Conservation (phyloP, 1,284 basidiomycete genomes). For the Stygiomarasmius scandens region DNA sequence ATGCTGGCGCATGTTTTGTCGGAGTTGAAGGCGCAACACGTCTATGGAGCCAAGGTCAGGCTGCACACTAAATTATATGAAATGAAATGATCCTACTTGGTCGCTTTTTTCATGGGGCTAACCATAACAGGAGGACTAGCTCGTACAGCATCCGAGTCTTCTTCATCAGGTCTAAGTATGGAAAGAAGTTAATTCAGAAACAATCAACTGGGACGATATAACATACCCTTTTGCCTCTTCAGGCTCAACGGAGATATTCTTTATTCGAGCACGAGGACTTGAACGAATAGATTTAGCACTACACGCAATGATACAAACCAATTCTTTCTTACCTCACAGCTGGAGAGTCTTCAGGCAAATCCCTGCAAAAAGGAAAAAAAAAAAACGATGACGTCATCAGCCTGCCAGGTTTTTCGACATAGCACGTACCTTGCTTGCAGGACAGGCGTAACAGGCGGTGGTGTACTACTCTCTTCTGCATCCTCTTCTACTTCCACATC, state of each 20-base stretch:
- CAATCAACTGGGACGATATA: background rate
- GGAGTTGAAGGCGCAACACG: constrained; percentile 6
- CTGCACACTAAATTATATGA: background rate
- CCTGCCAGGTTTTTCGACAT: too few species aligned
- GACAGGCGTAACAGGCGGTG: constrained; percentile 22
- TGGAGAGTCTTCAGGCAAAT: background rate
- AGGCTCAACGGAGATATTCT: background rate
- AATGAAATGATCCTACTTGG: constrained; percentile 9
- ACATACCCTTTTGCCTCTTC: background rate
- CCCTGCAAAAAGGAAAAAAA: background rate
- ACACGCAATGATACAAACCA: background rate
- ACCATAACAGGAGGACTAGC: background rate
- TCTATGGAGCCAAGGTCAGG: background rate
- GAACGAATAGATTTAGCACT: too few species aligned
- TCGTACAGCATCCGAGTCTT: background rate
- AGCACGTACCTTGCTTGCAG: constrained; percentile 1
- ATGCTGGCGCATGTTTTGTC: constrained; percentile 1
- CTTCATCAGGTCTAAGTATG: background rate
- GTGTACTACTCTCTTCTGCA: constrained; percentile 21
- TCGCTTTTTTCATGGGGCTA: constrained; percentile 12
- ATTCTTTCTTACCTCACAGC: background rate
- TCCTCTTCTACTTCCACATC: constrained; percentile 34
- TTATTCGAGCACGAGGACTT: background rate
- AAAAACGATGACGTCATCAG: too few species aligned
- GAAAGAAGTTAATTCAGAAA: background rate